A percentile compares a stretch with the other conserved stretches of the same genome.
phyloP scores from a whole-genome alignment of 306 rosid genomes.

The Amphicarpaea edgeworthii region DNA sequence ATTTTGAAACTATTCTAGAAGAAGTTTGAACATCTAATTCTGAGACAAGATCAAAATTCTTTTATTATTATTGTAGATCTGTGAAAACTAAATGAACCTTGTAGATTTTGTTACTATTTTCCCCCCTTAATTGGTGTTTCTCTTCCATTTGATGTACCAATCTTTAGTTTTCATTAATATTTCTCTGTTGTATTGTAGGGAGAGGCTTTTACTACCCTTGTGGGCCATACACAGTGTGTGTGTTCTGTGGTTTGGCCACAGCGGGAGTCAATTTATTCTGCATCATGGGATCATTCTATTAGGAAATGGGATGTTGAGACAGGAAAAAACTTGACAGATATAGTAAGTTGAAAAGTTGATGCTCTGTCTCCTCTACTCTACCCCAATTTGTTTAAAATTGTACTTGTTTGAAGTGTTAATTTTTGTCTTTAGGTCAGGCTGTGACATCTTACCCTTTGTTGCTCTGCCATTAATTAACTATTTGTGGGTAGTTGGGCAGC shows the following conservation, averaged over 20 bases:
- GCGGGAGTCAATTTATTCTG: conserved; percentile 76
- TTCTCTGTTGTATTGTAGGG: conserved; percentile 58
- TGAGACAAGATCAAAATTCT: conserved; percentile 12
- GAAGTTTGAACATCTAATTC: conserved; percentile 20
- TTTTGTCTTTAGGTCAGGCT: not conserved
- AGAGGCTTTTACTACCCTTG: conserved; percentile 75
- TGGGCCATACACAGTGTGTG: conserved; percentile 90
- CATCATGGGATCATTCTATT: conserved; percentile 93
- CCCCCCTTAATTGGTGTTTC: not conserved
- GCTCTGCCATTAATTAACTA: conserved; percentile 13
- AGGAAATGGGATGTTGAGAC: conserved; percentile 90
- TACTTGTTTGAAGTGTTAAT: not conserved
- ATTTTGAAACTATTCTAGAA: conserved; percentile 25
- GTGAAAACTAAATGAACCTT: conserved; percentile 4
- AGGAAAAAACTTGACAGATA: conserved; percentile 65
- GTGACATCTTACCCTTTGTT: not conserved
- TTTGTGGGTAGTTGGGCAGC: not conserved
- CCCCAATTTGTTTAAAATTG: not conserved
- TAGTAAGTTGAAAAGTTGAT: conserved; percentile 59
- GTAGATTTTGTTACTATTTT: conserved; percentile 20
- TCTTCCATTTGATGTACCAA: conserved; percentile 17
- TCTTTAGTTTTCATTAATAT: conserved; percentile 15
- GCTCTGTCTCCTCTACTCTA: not conserved
- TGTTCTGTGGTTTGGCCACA: conserved; percentile 87
- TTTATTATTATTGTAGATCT: conserved; percentile 9